Base-by-base conservation (phyloP, 306 rosid species). In the Glycine tomentella region DNA sequence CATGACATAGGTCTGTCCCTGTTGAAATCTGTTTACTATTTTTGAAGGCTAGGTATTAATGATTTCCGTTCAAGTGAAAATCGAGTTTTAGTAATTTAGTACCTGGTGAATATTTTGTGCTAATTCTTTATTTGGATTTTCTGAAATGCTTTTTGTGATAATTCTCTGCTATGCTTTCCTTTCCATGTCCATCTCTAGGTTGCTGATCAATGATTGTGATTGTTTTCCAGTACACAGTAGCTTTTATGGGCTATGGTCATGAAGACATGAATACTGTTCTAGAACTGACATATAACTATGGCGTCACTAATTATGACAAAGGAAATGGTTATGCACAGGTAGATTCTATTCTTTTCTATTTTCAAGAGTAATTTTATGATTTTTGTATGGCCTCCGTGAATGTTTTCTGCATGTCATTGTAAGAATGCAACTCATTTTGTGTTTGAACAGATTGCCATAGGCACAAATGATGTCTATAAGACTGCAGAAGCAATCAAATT, bases 281-380 rank as follows among this genome's bases (percentile, higher is more conserved):
- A 82, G 94, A 95, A 87, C 90, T 95, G 83, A 92, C 94, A 33
- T 95, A 91, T 85, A 95, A 92, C 82, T 92, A 95, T 50, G 97
- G 97, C 33, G 84, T 95, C 87, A 90, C 97, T 16, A 91, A 90
- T 66, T 95, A 95, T 57, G 85, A 93, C 74, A 93, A 95, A 72
- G 97, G 98, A 83, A 88, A 92, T 84, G 98, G 95, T 20, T 95
- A 95, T 82, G 88, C 82, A 42, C 97, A 91, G 97, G 97, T 92
- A 77, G 63, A 74, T 70, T 25, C 79, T 51, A 12, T 83, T 74
- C 46, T 61, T 58, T 70, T 61, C 75, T 61, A 16, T 72, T 62
- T 44, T 74, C 9, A 15, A 67, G 79, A 56, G 67, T 8, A 46
- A 14, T 45, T 33, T 80, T 58, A 20, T 58, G 46, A 50, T 59